These are phyloP conservation scores for Hemileccinum rubropunctum DNA, from an alignment of 768 basidiomycete genomes.

Conservation along the genomic window DNA sequence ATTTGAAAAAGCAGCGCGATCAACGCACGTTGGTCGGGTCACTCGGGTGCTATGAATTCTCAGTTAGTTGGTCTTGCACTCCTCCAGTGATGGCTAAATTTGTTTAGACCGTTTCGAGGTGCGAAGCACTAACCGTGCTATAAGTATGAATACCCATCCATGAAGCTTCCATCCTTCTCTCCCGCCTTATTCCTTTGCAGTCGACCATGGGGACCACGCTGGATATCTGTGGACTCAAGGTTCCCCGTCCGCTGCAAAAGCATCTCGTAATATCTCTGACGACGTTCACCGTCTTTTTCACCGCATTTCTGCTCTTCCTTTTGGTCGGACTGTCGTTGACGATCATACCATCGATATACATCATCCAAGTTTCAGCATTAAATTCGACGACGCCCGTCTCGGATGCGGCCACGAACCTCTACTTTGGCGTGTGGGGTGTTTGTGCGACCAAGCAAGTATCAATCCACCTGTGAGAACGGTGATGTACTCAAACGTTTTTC, in stretches of 20 bases:
- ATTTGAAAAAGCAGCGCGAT: background rate
- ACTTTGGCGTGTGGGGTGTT: slow-evolving; percentile 82
- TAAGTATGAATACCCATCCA: background rate
- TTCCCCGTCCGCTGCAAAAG: slow-evolving; percentile 38
- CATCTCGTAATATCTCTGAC: slow-evolving; percentile 48
- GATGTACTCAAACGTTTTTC: background rate
- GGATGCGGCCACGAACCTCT: slow-evolving; percentile 54
- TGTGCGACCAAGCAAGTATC: slow-evolving; percentile 59
- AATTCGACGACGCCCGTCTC: slow-evolving; percentile 37
- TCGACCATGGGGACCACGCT: slow-evolving; percentile 16
- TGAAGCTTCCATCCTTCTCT: background rate
- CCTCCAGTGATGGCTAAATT: background rate
- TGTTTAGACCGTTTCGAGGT: background rate
- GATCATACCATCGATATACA: slow-evolving; percentile 67
- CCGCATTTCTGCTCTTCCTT: slow-evolving; percentile 69
- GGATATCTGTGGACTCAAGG: slow-evolving; percentile 15
- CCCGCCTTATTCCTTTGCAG: background rate
- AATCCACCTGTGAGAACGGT: background rate
- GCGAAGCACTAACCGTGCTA: background rate
- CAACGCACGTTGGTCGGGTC: slow-evolving; percentile 9
- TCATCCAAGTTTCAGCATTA: slow-evolving; percentile 45
- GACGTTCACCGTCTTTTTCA: slow-evolving; percentile 49
- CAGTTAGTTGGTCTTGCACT: background rate
- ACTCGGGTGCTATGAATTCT: background rate
- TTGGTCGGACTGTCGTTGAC: slow-evolving; percentile 74